Base-by-base conservation (phyloP, 169 alveolate species). In the Plasmodium malariae region DNA sequence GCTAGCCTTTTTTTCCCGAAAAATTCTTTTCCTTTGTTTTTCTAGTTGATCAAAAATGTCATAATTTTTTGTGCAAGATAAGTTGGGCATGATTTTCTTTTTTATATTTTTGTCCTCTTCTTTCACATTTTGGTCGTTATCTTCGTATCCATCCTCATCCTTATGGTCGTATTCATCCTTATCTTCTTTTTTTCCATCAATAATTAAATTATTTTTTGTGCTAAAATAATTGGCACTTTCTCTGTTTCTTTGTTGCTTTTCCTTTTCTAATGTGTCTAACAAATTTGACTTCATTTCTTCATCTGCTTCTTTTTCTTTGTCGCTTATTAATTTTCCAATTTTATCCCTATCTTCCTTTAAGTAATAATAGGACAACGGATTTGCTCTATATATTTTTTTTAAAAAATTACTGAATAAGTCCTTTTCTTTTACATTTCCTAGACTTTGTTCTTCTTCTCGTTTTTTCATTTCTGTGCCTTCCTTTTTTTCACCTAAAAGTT, bases 21-120 rank as follows among this genome's bases (percentile, higher is more conserved):
- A 65, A 21, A 21, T 67, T 57, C 12, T 65, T 30, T 49, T 80
- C 48, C 90, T 49, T 34, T 80, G 55, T 19, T 43, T 80, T 80
- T 80, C 90, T 62, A 48, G 63, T 80, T 80, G 36, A 32, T 80
- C 78, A 45, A 80, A 80, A 3, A 80, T 65, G 57, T 68, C 37
- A 48, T 80, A 80, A 48, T 67, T 65, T 19, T 32, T 34, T 36
- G 49, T 57, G 2, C 62, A 55, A 2, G 57, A 28, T 2, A 65
- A 36, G 12, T 80, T 65, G 26, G n/a, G 60, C 1, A 49, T 37
- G 1, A 36, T 68, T 65, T 37, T 14, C 11, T 28, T 43, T 43
- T 67, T 71, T 34, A 0, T 74, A 5, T n/a, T 60, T 40, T 60
- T 55, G 4, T 59, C 74, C n/a, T 36, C 87, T 37, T 28, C 51